Percentiles rank a stretch among this genome's conserved stretches.
These are phyloP conservation scores for Debaryomyces udenii DNA, from an alignment of 1,139 yeast genomes.

Conservation along the genomic window DNA sequence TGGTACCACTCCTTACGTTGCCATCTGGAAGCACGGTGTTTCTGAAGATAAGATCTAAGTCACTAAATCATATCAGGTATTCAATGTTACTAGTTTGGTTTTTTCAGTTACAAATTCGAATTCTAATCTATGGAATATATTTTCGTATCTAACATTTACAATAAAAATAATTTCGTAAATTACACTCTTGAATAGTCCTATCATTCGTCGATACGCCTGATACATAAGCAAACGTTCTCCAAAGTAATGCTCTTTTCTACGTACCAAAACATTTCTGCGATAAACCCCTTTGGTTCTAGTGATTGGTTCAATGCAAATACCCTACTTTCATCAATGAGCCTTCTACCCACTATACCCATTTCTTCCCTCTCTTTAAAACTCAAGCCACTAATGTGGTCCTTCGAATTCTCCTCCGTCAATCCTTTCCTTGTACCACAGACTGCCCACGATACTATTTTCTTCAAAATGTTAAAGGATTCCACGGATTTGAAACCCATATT, in stretches of 20 bases:
- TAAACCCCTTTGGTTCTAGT: constrained; percentile 29
- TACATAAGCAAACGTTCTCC: constrained; percentile 67
- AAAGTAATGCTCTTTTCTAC: constrained; percentile 59
- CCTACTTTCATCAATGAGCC: constrained; percentile 64
- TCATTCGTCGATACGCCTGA: constrained; percentile 13
- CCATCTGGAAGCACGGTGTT: constrained; percentile 99
- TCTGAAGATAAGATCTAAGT: constrained; percentile 82
- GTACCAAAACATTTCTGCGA: constrained; percentile 60
- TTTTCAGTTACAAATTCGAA: constrained; percentile 6
- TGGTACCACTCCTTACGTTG: constrained; percentile 96
- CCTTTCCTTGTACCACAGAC: constrained; percentile 63
- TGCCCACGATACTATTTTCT: constrained; percentile 84
- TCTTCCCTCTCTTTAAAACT: constrained; percentile 50
- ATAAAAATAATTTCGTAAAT: constrained; percentile 7
- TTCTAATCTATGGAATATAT: constrained; percentile 8
- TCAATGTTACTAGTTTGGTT: constrained; percentile 1
- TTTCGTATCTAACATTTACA: constrained; percentile 8
- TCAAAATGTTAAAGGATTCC: constrained; percentile 55
- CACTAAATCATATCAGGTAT: neutral
- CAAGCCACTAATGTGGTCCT: constrained; percentile 48
- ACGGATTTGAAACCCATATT: constrained; percentile 31
- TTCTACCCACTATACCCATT: constrained; percentile 68
- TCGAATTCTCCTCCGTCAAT: constrained; percentile 17
- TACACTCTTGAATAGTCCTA: too few relatives aligned
- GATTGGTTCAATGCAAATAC: constrained; percentile 45